Base-by-base conservation (phyloP, 352 stramenopile genomes). In the Pythium rishiriense region DNA sequence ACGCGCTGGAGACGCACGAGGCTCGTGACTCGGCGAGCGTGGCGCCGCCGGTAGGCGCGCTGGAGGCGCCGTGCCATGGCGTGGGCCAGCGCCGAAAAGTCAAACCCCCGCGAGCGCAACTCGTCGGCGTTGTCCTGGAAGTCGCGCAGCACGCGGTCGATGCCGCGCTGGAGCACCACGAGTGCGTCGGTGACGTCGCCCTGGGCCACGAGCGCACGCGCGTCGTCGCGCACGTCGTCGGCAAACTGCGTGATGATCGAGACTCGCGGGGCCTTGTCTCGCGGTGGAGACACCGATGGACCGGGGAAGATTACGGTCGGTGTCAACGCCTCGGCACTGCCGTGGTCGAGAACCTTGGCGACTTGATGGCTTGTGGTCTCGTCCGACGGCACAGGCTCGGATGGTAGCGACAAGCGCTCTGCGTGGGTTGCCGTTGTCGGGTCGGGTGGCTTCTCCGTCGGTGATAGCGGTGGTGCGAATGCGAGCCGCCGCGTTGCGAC, bases 51-150 rank as follows among this genome's bases (percentile, higher is more conserved):
- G 58, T 86, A 87, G 1, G 25, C 59, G 14, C 76, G 52, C 58
- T 87, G 76, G 9, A 87, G 35, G 4, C 62, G 67, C 12, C 43
- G 78, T 3, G 69, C 74, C 8, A 69, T 72, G 3, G 35, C 26
- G 49, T 86, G 80, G 1, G 75, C 79, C 28, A 72, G 29, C 0
- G 37, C 39, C 14, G 79, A 85, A 53, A 78, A 88, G 41, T 82
- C 72, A 19, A 88, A 87, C 8, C 75, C 64, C 4, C 12, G n/a
- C n/a, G 17, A 8, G 39, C 52, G 21, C 46, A 81, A 35, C 39
- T 64, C 47, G 47, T 78, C 53, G 37, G 76, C 64, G 39, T 77
- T 74, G 28, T 76, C 68, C 12, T 76, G 73, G 57, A 78, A 63
- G 22, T 82, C 57, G 46, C 68, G 64, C 5, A 87, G 67, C 22